Base-by-base conservation (phyloP, 352 stramenopile genomes). In the Halophytophthora batemanensis region DNA sequence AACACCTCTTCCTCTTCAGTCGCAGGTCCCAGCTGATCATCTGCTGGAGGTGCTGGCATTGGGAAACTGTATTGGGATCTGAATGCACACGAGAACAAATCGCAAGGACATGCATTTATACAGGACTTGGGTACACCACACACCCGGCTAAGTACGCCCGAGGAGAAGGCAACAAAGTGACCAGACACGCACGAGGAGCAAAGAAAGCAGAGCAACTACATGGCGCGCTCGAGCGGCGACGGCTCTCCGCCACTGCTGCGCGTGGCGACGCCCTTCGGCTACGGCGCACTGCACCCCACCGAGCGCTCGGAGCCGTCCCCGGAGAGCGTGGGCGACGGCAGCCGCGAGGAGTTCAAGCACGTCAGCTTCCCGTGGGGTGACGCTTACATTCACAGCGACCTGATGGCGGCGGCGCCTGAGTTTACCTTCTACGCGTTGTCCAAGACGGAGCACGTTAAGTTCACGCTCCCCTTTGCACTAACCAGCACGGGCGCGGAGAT, bases 371-470 rank as follows among this genome's bases (percentile, higher is more conserved):
- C 81, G 2, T 92, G 81, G 81, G 81, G 81, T n/a, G 64, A 74
- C 31, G 79, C 77, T 35, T 87, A 86, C 44, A 66, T 92, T 15
- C 65, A 84, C 45, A 53, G 69, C 17, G 70, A 86, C 23, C 50
- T 87, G 22, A 71, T 90, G 35, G 76, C 74, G 5, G 46, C 71
- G 13, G 61, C 70, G 23, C 81, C 78, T 1, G 64, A 85, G 39
- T 92, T 92, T 44, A 92, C 76, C 8, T 88, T 92, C 61, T 92
- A 90, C 61, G 81, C 81, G 31, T 53, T 92, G 15, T 59, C 69
- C 13, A 70, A 82, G 45, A 69, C 42, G 33, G 69, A 85, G 48
- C 81, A 75, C 40, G 33, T 87, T 34, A 92, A 90, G 55, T 92
- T 92, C 50, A 55, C 71, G 34, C 45, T 89, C 25, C 62, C 69